Percentiles rank a stretch among this genome's conserved stretches.
Evolutionary conservation across 164 flowering plant genomes (phyloP).

Genomic region (Berberis vulgaris): DNA sequence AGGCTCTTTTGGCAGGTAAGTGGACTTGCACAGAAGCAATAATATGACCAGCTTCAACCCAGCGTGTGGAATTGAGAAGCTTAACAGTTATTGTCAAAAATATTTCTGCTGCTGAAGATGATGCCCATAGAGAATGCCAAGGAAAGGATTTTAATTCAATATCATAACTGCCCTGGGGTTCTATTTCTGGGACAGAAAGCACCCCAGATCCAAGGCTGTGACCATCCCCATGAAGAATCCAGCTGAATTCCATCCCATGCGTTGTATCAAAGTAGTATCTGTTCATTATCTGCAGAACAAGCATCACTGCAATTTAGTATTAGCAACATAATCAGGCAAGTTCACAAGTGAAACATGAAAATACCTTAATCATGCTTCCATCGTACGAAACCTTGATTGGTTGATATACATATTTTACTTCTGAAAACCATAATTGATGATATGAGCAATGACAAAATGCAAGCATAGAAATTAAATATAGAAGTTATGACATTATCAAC

Average conservation of each 20-base stretch:
- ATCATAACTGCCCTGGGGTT: slow-evolving; percentile 54
- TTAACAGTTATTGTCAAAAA: slow-evolving; percentile 58
- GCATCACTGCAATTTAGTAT: background rate
- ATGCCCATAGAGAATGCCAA: slow-evolving; percentile 54
- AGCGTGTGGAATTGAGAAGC: slow-evolving; percentile 50
- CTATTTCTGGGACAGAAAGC: slow-evolving; percentile 48
- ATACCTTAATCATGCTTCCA: slow-evolving; percentile 56
- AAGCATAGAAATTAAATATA: background rate
- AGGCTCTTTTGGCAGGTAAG: slow-evolving; percentile 46
- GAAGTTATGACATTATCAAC: background rate
- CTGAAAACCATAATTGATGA: slow-evolving; percentile 32
- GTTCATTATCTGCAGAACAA: slow-evolving; percentile 54
- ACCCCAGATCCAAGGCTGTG: slow-evolving; percentile 57
- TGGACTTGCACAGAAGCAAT: slow-evolving; percentile 62
- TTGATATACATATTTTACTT: slow-evolving; percentile 83
- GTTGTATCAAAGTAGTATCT: slow-evolving; percentile 58
- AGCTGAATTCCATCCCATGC: slow-evolving; percentile 51
- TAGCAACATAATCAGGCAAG: background rate
- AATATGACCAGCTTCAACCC: slow-evolving; percentile 83
- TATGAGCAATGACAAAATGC: background rate
- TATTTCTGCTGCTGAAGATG: slow-evolving; percentile 48
- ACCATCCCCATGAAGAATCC: slow-evolving; percentile 75
- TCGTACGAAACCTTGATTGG: slow-evolving; percentile 62
- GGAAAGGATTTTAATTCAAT: slow-evolving; percentile 60
- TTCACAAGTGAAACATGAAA: background rate